Conservation (phyloP, 163 green algal genomes). For the Trebouxia gelatinosa region DNA sequence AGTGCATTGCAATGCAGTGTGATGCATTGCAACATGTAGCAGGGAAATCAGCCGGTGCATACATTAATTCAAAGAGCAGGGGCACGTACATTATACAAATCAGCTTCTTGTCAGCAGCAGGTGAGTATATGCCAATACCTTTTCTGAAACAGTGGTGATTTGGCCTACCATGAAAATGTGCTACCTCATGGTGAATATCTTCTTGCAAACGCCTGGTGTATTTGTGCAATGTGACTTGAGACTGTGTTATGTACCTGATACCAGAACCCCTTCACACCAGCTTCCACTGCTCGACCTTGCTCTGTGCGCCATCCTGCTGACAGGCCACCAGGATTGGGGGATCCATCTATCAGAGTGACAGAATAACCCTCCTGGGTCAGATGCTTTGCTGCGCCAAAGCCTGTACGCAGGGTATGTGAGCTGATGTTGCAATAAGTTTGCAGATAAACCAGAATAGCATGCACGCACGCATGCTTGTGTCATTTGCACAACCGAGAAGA, state of each 20-base stretch:
- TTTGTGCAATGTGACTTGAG: not conserved
- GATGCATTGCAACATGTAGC: no score
- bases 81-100: no score
- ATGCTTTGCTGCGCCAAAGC: slow-evolving; percentile 88
- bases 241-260: slow-evolving; percentile 43
- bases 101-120: no score
- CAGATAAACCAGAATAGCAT: not conserved
- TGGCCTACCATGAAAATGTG: no score
- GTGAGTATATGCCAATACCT: slow-evolving; percentile 1
- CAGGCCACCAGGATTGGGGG: slow-evolving; percentile 81
- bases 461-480: not conserved
- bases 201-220: no score
- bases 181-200: no score
- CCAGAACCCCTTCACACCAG: slow-evolving; percentile 85
- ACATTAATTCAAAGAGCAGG: no score
- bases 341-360: slow-evolving; percentile 76
- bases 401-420: slow-evolving; percentile 33
- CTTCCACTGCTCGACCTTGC: slow-evolving; percentile 76
- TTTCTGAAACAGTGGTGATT: no score
- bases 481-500: no score
- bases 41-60: no score
- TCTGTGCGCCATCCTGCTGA: slow-evolving; percentile 75
- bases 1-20: no score
- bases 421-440: not conserved
- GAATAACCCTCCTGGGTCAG: slow-evolving; percentile 70